A percentile compares a stretch with the other conserved stretches of the same genome.
Evolutionary conservation across 139 green algal species (phyloP).

Genomic region (Spirogloea muscicola): DNA sequence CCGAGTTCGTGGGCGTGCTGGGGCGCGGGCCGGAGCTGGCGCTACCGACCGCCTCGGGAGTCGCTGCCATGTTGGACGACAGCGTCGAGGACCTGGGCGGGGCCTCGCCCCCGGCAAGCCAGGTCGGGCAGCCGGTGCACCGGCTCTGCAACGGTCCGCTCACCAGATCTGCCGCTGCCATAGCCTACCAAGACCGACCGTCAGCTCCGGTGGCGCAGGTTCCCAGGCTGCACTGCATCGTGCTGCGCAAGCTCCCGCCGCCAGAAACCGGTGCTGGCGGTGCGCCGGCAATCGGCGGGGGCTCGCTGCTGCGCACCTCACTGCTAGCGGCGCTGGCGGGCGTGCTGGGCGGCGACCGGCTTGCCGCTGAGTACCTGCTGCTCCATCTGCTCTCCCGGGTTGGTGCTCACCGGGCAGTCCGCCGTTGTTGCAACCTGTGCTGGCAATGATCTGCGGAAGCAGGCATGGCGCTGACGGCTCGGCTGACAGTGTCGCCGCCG

Average conservation of each 20-base stretch:
- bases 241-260: slow-evolving; percentile 21
- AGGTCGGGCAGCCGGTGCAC: too few relatives aligned
- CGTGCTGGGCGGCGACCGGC: slow-evolving; percentile 36
- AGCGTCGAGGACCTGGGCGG: background rate
- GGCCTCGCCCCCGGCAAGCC: too few relatives aligned
- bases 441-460: too few relatives aligned
- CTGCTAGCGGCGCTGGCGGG: slow-evolving; percentile 22
- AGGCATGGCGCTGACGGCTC: too few relatives aligned
- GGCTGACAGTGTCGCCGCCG: too few relatives aligned
- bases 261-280: background rate
- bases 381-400: slow-evolving; percentile 40
- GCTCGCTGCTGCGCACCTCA: background rate
- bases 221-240: slow-evolving; percentile 28
- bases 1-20: slow-evolving; percentile 32
- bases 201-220: slow-evolving; percentile 5
- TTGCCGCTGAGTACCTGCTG: slow-evolving; percentile 51
- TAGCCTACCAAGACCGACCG: too few relatives aligned
- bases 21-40: slow-evolving; percentile 15
- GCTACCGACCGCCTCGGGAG: too few relatives aligned
- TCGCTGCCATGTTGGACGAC: background rate
- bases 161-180: too few relatives aligned
- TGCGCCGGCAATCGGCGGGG: background rate
- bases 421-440: too few relatives aligned
- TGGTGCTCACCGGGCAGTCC: background rate
- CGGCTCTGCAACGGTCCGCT: too few relatives aligned